Conservation (phyloP, 495 filamentous ascomycete genomes). For the Daldinia grandis region DNA sequence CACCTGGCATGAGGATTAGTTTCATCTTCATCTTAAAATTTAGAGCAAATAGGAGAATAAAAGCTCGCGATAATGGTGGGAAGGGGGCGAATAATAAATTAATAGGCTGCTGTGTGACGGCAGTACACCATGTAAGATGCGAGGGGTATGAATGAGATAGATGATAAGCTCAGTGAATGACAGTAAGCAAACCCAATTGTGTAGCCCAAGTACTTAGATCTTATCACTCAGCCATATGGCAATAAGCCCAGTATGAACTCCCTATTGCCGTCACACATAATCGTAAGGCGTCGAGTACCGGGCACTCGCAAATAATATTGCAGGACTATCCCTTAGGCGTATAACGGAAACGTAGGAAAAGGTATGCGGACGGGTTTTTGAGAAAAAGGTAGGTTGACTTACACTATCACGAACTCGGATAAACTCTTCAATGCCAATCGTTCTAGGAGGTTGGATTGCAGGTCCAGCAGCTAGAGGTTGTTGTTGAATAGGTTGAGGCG, state of each 20-base stretch:
- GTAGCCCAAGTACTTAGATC: not conserved
- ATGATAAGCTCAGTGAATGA: not conserved
- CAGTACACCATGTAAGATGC: not conserved
- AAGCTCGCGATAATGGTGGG: not conserved
- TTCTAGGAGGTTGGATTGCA: conserved; percentile 46
- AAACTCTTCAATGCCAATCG: conserved; percentile 59
- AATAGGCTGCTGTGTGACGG: not conserved
- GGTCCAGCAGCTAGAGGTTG: conserved; percentile 41
- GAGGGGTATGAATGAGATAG: not conserved
- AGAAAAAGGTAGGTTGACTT: conserved; percentile 44
- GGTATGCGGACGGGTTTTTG: not conserved
- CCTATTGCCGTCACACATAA: not conserved
- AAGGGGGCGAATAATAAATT: not conserved
- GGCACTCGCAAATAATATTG: not conserved
- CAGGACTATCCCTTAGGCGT: not conserved
- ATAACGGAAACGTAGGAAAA: not conserved
- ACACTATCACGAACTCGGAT: conserved; percentile 61
- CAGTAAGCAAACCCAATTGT: not conserved
- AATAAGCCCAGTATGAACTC: not conserved
- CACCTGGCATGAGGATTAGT: conserved; percentile 59
- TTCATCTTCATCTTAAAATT: not conserved
- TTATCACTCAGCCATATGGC: not conserved
- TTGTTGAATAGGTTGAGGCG: conserved; percentile 40
- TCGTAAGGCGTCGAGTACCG: not conserved
- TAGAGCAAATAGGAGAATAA: not conserved